Evolutionary conservation across 495 filamentous ascomycete genomes (phyloP).

Genomic region (Cercophora newfieldiana): DNA sequence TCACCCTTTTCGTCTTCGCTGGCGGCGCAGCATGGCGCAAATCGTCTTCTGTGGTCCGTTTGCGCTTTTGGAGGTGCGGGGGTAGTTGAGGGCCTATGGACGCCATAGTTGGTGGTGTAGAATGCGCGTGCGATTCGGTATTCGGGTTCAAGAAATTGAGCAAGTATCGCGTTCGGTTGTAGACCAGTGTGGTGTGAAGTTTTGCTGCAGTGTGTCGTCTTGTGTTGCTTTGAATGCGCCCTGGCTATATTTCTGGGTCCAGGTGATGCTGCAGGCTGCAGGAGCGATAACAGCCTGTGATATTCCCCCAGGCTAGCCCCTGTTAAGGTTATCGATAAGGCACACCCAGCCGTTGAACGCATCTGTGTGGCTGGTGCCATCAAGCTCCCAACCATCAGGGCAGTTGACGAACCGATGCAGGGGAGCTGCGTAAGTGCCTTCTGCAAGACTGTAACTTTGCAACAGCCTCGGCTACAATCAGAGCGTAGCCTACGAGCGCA

Average conservation of each 20-base stretch:
- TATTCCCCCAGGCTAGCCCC: not conserved
- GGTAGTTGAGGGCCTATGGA: conserved; percentile 54
- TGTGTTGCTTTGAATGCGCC: not conserved
- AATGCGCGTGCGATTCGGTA: not conserved
- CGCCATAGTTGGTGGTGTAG: conserved; percentile 37
- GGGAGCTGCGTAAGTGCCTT: conserved; percentile 29
- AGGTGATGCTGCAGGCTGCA: not conserved
- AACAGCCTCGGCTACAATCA: not conserved
- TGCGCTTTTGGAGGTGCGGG: conserved; percentile 53
- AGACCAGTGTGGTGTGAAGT: not conserved
- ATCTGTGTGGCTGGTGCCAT: conserved; percentile 15
- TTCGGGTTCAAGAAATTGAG: not conserved
- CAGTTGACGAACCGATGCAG: conserved; percentile 2
- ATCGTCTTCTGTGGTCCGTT: conserved; percentile 50
- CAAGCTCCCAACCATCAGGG: conserved; percentile 5
- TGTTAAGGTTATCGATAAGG: conserved; percentile 26
- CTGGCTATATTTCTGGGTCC: not conserved
- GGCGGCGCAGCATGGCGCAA: conserved; percentile 35
- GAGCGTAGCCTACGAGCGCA: too few relatives aligned
- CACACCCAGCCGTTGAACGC: not conserved
- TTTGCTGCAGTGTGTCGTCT: not conserved
- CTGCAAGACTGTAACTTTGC: conserved; percentile 1
- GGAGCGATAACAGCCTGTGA: not conserved
- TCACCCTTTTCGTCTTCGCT: conserved; percentile 37
- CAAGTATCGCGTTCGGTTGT: not conserved